Conservation (phyloP, 1,139 yeast species). For the Hyphopichia wangnamkhiaoensis region DNA sequence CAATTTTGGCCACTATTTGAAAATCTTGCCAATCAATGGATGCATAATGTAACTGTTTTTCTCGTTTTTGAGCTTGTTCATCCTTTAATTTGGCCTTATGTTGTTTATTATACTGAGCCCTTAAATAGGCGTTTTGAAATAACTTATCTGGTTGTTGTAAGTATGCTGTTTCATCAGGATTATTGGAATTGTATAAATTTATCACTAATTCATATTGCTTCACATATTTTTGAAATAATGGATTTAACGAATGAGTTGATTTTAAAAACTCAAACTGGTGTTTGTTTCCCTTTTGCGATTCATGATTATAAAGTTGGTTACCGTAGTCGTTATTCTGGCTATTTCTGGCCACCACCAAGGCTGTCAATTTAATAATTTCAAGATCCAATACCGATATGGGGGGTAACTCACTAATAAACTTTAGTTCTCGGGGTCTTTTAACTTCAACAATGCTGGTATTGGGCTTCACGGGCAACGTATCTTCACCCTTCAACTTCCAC, state of each 20-base stretch:
- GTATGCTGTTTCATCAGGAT: neutral
- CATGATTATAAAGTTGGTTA: slow-evolving; percentile 35
- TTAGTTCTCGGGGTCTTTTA: slow-evolving; percentile 36
- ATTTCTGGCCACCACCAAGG: slow-evolving; percentile 62
- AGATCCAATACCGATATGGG: slow-evolving; percentile 64
- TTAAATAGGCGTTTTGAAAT: slow-evolving; percentile 49
- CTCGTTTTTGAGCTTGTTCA: slow-evolving; percentile 33
- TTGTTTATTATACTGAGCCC: slow-evolving; percentile 59
- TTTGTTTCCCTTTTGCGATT: slow-evolving; percentile 36
- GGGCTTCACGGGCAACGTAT: no score
- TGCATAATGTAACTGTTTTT: slow-evolving; percentile 58
- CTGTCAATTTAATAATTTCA: slow-evolving; percentile 70
- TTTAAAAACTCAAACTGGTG: slow-evolving; percentile 72
- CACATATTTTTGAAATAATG: slow-evolving; percentile 50
- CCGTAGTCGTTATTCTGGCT: slow-evolving; percentile 59
- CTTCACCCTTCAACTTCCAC: slow-evolving; percentile 2
- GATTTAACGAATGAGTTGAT: slow-evolving; percentile 60
- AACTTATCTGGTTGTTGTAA: slow-evolving; percentile 19
- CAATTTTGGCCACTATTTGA: slow-evolving; percentile 65
- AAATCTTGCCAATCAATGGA: slow-evolving; percentile 90
- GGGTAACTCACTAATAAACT: slow-evolving; percentile 52
- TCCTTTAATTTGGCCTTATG: slow-evolving; percentile 23
- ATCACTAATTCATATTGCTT: slow-evolving; percentile 56
- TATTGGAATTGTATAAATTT: slow-evolving; percentile 10
- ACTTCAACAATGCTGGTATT: slow-evolving; percentile 7